Conservation (phyloP, 495 filamentous ascomycete species). For the Lasiosphaeria ovina region DNA sequence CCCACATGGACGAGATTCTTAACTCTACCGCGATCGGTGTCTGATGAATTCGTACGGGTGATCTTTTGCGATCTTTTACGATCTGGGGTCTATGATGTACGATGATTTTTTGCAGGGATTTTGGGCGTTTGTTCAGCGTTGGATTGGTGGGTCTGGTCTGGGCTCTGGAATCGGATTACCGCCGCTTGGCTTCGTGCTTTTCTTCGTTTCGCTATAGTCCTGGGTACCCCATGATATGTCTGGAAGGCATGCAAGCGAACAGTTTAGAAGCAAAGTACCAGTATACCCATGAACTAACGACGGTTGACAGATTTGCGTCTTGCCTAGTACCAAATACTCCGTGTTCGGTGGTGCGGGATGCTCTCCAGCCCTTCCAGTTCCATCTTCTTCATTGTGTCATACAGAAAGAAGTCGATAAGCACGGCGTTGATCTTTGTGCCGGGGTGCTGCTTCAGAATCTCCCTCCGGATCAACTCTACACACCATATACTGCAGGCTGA, state of each 20-base stretch:
- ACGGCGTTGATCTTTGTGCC: constrained; percentile 78
- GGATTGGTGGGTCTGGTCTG: background rate
- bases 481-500: constrained; percentile 84
- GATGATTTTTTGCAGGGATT: background rate
- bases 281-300: too few species aligned
- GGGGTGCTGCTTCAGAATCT: constrained; percentile 73
- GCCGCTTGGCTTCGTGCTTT: too few species aligned
- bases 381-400: constrained; percentile 85
- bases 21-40: constrained; percentile 41
- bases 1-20: constrained; percentile 81
- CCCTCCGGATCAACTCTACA: constrained; percentile 81
- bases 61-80: too few species aligned
- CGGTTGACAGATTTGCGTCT: background rate
- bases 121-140: background rate
- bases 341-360: constrained; percentile 88
- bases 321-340: constrained; percentile 89
- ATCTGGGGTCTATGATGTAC: background rate
- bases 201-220: background rate
- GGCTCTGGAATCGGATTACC: too few species aligned
- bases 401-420: constrained; percentile 93
- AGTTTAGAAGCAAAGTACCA: too few species aligned
- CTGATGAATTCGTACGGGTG: constrained; percentile 9
- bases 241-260: too few species aligned
- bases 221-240: background rate
- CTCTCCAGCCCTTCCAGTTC: constrained; percentile 59